A percentile compares a stretch with the other conserved stretches of the same genome.
Evolutionary conservation across 257 asterid genomes (phyloP).

Genomic region (Coffea canephora): DNA sequence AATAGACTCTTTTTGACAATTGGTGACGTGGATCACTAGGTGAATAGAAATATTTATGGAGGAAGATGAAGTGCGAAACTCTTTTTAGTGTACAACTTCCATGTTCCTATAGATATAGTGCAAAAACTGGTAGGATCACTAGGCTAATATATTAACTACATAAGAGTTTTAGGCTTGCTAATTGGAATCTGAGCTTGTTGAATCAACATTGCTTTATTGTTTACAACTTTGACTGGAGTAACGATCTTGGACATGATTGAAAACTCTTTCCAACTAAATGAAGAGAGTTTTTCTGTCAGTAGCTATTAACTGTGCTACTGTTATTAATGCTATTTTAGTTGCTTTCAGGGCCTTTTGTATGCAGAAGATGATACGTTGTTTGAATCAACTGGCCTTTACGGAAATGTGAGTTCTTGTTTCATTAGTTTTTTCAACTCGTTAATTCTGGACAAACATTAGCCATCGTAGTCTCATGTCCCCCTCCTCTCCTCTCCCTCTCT

Average conservation of each 20-base stretch:
- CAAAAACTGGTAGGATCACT: neutral
- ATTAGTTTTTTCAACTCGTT: neutral
- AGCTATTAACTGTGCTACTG: neutral
- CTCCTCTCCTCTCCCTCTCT: too few species aligned
- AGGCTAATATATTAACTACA: neutral
- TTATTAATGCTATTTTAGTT: constrained; percentile 1
- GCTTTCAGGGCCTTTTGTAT: constrained; percentile 82
- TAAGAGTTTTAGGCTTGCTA: neutral
- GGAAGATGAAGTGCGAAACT: neutral
- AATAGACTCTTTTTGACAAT: too few species aligned
- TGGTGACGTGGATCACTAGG: too few species aligned
- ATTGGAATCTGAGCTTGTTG: neutral
- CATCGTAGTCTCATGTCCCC: neutral
- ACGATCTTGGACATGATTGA: neutral
- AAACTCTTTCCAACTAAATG: neutral
- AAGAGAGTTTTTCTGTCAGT: neutral
- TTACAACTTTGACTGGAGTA: too few species aligned
- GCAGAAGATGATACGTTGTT: constrained; percentile 70
- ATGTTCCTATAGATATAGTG: too few species aligned
- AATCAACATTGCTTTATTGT: neutral
- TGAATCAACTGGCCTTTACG: constrained; percentile 87
- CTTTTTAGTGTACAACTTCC: too few species aligned
- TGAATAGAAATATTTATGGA: neutral
- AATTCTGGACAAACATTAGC: neutral
- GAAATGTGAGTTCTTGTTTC: constrained; percentile 62